Conservation (phyloP, 176 grass and related monocot genomes). For the Rhipidocladum racemiflorum region DNA sequence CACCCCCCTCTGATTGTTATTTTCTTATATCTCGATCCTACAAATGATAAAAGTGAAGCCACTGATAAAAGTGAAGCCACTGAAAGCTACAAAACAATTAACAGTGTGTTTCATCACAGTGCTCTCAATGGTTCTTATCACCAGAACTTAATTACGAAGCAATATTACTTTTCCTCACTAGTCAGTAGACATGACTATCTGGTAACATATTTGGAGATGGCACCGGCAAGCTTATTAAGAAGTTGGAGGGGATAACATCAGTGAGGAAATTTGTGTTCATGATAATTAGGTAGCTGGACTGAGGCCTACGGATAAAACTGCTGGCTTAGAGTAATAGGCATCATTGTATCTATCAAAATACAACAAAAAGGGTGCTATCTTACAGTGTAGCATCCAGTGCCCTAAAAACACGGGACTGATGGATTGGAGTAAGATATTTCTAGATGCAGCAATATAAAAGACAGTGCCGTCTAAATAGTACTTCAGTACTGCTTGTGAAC, state of each 20-base stretch:
- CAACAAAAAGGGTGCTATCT: conserved; percentile 18
- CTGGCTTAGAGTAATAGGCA: conserved; percentile 15
- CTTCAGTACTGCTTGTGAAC: conserved; percentile 21
- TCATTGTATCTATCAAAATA: conserved; percentile 22
- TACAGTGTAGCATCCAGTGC: neutral
- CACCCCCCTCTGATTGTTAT: too few relatives aligned
- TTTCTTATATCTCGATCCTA: too few relatives aligned
- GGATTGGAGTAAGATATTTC: conserved; percentile 18
- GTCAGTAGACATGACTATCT: neutral
- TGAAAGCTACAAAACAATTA: conserved; percentile 17
- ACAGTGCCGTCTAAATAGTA: conserved; percentile 46
- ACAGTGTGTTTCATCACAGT: neutral
- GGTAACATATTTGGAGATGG: neutral
- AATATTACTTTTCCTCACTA: neutral
- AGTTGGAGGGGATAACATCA: neutral
- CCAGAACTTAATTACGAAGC: neutral
- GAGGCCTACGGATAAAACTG: conserved; percentile 17
- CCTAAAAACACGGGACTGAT: neutral
- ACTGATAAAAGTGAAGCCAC: neutral
- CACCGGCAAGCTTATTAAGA: neutral
- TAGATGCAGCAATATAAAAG: conserved; percentile 6
- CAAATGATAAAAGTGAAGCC: too few relatives aligned
- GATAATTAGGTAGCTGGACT: conserved; percentile 31
- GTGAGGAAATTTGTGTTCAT: conserved; percentile 13
- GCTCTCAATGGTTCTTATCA: neutral